Base-by-base conservation (phyloP, 352 stramenopile species). In the Phytopythium helicoides region DNA sequence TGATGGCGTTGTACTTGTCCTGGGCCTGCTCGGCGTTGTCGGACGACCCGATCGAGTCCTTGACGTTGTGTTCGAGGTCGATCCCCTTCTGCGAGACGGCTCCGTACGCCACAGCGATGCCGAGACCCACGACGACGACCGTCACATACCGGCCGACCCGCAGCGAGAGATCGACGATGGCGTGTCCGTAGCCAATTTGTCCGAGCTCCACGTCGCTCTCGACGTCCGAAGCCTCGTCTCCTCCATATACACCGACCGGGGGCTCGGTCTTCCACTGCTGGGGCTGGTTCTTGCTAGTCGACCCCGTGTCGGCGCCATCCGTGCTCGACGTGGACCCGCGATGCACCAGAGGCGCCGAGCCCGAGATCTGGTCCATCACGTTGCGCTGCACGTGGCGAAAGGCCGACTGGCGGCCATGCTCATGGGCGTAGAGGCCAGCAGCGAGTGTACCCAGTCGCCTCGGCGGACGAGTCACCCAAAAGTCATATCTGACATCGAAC, bases 31-130 rank as follows among this genome's bases (percentile, higher is more conserved):
- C 63, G 10, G 60, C 71, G 47, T 72, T 62, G 39, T 42, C 61
- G 37, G 68, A 71, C 22, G 68, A 72, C n/a, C 68, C 50, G 23
- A 73, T 53, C 6, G 69, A 25, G 49, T 71, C 61, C 3, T 60
- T 59, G 54, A 67, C 54, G 25, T 54, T 56, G 47, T 61, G 49
- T 12, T 53, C 62, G 38, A 81, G 71, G 6, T 55, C 59, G 25
- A 79, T 48, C 18, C 73, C 71, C 4, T 56, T 49, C 3, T 66
- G 37, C 34, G 69, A 70, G 16, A 65, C 47, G 19, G 33, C 11
- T 39, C 66, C 59, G 42, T 78, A 60, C 8, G 47, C 48, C 26
- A 75, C 52, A 23, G 69, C 34, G 1, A 55, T 28, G 3, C 52
- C 62, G 1, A 71, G 51, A 36, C 53, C 64, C 15, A 68, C 6